These are phyloP conservation scores for Bothia castanella DNA, from an alignment of 1,284 basidiomycete species.

Conservation along the genomic window DNA sequence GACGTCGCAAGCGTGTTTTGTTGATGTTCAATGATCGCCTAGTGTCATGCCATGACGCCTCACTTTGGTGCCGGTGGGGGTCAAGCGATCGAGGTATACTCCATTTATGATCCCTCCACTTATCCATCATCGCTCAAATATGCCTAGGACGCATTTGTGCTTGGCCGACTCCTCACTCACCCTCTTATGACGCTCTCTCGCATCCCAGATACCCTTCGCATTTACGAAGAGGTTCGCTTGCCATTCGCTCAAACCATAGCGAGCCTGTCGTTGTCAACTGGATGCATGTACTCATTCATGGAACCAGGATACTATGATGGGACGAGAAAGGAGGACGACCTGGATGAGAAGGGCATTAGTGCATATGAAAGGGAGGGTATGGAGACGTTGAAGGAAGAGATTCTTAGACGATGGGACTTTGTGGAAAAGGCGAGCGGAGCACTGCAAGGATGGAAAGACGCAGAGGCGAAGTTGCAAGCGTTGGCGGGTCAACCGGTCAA, in stretches of 20 bases:
- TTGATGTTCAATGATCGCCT: neutral
- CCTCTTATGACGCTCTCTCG: conserved; percentile 18
- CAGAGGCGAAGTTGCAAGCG: neutral
- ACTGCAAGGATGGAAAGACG: conserved; percentile 12
- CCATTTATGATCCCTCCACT: neutral
- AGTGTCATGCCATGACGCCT: conserved; percentile 34
- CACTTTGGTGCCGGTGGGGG: conserved; percentile 30
- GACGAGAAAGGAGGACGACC: conserved; percentile 4
- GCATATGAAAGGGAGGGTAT: conserved; percentile 14
- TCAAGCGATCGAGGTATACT: conserved; percentile 32
- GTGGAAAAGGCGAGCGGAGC: neutral
- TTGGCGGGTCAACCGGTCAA: no score
- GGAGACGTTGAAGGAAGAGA: no score
- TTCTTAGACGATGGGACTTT: conserved; percentile 1
- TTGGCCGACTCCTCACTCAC: no score
- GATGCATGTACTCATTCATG: conserved; percentile 14
- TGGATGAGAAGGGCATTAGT: conserved; percentile 15
- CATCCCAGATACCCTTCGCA: conserved; percentile 22
- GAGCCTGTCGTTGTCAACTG: conserved; percentile 9
- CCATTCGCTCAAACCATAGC: conserved; percentile 18
- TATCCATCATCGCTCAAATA: conserved; percentile 29
- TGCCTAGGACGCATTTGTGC: no score
- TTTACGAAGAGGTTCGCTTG: conserved; percentile 33
- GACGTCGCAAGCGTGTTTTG: no score
- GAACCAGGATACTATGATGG: conserved; percentile 23